Base-by-base conservation (phyloP, 208 protist genomes). In the Phytomonas francai region DNA sequence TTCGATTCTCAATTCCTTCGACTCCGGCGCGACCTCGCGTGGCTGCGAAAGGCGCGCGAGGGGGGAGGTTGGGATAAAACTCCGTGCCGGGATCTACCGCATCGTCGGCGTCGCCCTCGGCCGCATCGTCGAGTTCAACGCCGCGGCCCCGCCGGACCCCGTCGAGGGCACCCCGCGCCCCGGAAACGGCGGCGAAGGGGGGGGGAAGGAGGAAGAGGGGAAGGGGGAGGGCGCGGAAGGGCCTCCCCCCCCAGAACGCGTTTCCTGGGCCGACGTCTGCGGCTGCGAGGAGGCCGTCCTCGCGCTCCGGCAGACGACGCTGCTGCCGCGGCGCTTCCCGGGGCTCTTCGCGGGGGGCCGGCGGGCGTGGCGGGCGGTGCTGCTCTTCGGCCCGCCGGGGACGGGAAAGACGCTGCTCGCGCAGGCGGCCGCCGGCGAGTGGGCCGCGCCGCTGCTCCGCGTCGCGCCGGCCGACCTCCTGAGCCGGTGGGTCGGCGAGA, bases 341-440 rank as follows among this genome's bases (percentile, higher is more conserved):
- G 85, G 98, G 8, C 81, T 99, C 49, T 99, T 99, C 79, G 80
- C 71, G 8, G 97, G 95, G 42, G 85, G 88, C 7, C 88, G 83
- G 22, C 90, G 93, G 27, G 97, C 97, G 85, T 97, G 94, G 60
- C 97, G 99, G 72, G 93, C 92, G 22, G 88, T 99, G 11, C 84
- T 99, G 14, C 81, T 99, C 28, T 99, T 99, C 68, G 98, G 98
- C 2, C 97, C 98, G 9, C 97, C 97, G 16, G 97, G 97, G 39
- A 98, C 96, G 25, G 93, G 94, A 49, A 99, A 99, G 83, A 99
- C 98, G 39, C 88, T 99, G 29, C 81, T 99, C n/a, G 98, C 98
- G 0, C 84, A 96, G 51, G 98, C 98, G 0, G 98, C 99, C 4
- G 98, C 99, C 81, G 69, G 89, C 90, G 29, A 91, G 98, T 30